Evolutionary conservation across 2,329 filamentous ascomycete species (phyloP).

Genomic region (Ceratocystis huliohia): DNA sequence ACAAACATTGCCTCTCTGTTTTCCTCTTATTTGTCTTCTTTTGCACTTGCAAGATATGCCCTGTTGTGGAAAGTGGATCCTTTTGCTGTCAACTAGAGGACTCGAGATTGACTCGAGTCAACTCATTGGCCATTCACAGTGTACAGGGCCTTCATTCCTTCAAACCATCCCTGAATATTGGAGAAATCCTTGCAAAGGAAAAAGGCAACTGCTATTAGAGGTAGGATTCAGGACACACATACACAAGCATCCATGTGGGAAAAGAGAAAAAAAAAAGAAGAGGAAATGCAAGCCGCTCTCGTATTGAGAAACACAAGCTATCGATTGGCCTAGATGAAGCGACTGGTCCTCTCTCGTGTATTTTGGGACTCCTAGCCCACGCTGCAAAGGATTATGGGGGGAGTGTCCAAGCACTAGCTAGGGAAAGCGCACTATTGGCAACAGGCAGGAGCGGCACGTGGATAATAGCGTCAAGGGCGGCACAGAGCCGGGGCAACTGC

Average conservation of each 20-base stretch:
- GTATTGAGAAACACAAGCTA: neutral
- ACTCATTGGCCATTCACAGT: neutral
- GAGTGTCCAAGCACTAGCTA: slow-evolving; percentile 1
- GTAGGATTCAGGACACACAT: neutral
- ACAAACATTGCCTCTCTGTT: neutral
- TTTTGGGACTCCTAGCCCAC: neutral
- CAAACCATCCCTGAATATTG: neutral
- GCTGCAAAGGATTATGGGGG: neutral
- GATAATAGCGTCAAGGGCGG: neutral
- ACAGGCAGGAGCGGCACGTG: slow-evolving; percentile 1
- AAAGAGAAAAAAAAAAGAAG: neutral
- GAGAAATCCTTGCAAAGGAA: neutral
- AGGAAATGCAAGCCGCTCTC: neutral
- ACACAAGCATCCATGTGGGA: neutral
- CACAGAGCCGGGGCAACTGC: slow-evolving; percentile 5
- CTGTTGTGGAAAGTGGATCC: slow-evolving; percentile 10
- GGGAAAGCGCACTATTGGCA: slow-evolving; percentile 7
- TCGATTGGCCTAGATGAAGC: neutral
- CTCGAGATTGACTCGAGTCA: neutral
- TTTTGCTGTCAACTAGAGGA: neutral
- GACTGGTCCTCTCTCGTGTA: neutral
- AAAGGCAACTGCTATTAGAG: neutral
- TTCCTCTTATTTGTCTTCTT: neutral
- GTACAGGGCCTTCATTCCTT: neutral
- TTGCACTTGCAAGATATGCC: slow-evolving; percentile 1